A percentile compares a stretch with the other conserved stretches of the same genome.
These are phyloP conservation scores for Hypsizygus ulmarius DNA, from an alignment of 1,284 basidiomycete genomes.

Conservation along the genomic window DNA sequence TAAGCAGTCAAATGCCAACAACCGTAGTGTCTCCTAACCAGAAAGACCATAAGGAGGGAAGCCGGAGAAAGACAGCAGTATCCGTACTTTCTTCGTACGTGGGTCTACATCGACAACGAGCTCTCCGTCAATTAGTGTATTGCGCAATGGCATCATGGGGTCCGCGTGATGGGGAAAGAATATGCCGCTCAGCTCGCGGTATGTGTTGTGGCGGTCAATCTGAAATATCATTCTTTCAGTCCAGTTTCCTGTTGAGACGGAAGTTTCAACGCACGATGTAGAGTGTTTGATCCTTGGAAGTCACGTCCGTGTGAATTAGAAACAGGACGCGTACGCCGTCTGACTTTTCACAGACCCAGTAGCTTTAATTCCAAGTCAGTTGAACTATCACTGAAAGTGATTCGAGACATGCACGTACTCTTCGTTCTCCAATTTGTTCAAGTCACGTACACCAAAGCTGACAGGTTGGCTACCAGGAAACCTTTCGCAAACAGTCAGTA, in stretches of 20 bases:
- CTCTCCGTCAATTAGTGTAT: conserved; percentile 92
- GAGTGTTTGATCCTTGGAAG: conserved; percentile 66
- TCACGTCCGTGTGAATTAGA: conserved; percentile 73
- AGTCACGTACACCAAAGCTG: conserved; percentile 72
- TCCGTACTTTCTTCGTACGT: conserved; percentile 58
- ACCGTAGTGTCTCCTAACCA: conserved; percentile 71
- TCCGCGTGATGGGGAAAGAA: conserved; percentile 88
- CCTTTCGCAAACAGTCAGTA: conserved; percentile 36
- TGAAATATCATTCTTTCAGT: conserved; percentile 30
- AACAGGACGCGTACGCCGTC: conserved; percentile 93
- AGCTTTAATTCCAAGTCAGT: conserved; percentile 52
- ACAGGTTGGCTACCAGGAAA: conserved; percentile 95
- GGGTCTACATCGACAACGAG: conserved; percentile 90
- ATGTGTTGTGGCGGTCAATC: conserved; percentile 95
- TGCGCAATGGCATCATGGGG: conserved; percentile 60
- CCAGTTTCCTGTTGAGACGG: neutral
- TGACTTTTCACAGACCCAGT: conserved; percentile 99
- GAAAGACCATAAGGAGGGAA: conserved; percentile 13
- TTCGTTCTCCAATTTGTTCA: conserved; percentile 75
- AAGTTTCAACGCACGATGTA: conserved; percentile 64
- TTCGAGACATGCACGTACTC: conserved; percentile 58
- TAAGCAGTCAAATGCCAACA: conserved; percentile 92
- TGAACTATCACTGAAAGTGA: neutral
- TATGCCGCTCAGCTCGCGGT: conserved; percentile 71
- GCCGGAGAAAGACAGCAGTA: conserved; percentile 6